Conservation (phyloP, 192 early-diverging fungal genomes). For the Coemansia sp. region DNA sequence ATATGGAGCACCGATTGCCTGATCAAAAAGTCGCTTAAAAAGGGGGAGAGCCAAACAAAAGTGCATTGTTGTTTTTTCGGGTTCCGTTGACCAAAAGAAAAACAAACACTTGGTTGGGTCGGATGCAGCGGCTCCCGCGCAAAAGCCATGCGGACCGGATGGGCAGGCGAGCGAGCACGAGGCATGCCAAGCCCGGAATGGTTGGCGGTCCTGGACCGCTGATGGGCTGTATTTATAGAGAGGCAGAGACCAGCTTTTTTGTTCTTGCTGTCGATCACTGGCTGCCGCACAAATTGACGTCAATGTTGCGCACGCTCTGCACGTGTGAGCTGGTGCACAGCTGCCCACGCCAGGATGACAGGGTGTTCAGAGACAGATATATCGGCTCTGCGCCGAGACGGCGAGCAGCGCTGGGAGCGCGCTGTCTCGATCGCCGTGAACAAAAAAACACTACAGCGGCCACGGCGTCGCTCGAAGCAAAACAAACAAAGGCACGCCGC, state of each 20-base stretch:
- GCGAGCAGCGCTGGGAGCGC: not conserved
- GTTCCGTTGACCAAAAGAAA: too few relatives aligned
- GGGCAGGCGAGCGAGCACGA: not conserved
- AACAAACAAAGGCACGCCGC: not conserved
- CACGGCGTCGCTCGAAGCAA: not conserved
- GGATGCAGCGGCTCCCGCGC: too few relatives aligned
- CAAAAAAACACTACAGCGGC: not conserved
- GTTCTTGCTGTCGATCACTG: not conserved
- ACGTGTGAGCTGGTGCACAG: not conserved
- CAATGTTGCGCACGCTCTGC: slow-evolving; percentile 1
- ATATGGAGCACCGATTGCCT: not conserved
- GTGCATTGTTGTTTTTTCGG: too few relatives aligned
- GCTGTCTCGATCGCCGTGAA: not conserved
- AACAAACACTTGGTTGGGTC: too few relatives aligned
- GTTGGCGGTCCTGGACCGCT: not conserved
- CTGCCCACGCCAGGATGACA: not conserved
- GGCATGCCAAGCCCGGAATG: not conserved
- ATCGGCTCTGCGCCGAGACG: not conserved
- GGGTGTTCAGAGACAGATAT: not conserved
- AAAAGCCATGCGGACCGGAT: not conserved
- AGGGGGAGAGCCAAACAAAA: too few relatives aligned
- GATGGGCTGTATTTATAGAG: too few relatives aligned
- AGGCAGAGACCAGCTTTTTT: not conserved
- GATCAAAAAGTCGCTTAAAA: too few relatives aligned
- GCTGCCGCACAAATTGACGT: not conserved